phyloP scores from a whole-genome alignment of 805 yeast genomes.

The Candida pini region DNA sequence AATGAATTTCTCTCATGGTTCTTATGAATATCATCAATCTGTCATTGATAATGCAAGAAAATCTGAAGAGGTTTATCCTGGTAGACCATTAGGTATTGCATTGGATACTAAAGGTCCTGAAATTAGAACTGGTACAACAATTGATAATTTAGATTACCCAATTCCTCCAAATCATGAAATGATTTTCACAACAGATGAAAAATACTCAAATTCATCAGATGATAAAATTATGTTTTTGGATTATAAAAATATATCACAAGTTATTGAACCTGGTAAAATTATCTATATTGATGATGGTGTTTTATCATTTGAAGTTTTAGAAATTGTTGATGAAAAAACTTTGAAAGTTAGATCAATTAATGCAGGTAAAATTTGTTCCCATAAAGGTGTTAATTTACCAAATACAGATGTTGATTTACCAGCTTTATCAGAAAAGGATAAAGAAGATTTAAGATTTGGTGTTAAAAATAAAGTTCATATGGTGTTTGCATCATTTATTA shows the following conservation, averaged over 20 bases:
- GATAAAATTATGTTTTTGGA: constrained; percentile 84
- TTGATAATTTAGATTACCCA: constrained; percentile 73
- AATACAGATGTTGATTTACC: constrained; percentile 98
- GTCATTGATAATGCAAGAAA: constrained; percentile 95
- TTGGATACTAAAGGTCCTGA: constrained; percentile 99
- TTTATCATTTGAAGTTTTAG: constrained; percentile 85
- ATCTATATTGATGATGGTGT: constrained; percentile 98
- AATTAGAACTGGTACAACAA: constrained; percentile 96
- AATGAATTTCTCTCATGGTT: constrained; percentile 99
- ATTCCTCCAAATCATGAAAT: constrained; percentile 82
- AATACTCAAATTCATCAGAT: constrained; percentile 65
- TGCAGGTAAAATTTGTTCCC: constrained; percentile 93
- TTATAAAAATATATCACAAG: constrained; percentile 95
- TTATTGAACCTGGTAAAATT: constrained; percentile 78
- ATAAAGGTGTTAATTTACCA: constrained; percentile 99
- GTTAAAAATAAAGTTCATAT: constrained; percentile 96
- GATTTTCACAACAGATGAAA: constrained; percentile 88
- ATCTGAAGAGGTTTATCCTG: constrained; percentile 83
- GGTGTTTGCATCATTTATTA: constrained; percentile 97
- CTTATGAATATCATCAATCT: constrained; percentile 95
- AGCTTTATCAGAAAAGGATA: constrained; percentile 95
- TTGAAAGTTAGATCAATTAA: constrained; percentile 85
- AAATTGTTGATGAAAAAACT: constrained; percentile 73
- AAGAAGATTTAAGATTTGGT: constrained; percentile 87
- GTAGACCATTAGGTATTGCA: constrained; percentile 98